Percentiles rank a stretch among this genome's conserved stretches.
phyloP scores from a whole-genome alignment of 768 basidiomycete genomes.

The Xanthoconium stramineum region DNA sequence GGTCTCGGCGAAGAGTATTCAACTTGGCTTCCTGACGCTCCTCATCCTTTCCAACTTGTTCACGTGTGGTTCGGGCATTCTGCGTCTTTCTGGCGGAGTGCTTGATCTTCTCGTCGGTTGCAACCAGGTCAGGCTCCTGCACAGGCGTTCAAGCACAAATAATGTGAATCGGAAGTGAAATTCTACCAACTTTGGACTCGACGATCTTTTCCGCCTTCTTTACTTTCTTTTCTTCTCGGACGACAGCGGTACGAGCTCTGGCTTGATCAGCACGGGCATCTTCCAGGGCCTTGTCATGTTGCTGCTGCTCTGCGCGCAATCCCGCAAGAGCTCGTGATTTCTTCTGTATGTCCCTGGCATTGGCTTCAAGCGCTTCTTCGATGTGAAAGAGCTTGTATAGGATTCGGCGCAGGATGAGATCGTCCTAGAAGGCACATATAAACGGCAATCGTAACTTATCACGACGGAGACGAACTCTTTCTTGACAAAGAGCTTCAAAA shows the following conservation, averaged over 20 bases:
- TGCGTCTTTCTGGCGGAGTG: constrained; percentile 78
- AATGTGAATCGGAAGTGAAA: not conserved
- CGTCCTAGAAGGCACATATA: constrained; percentile 51
- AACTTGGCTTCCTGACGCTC: constrained; percentile 52
- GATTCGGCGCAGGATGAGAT: constrained; percentile 74
- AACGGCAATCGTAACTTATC: not conserved
- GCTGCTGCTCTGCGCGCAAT: constrained; percentile 64
- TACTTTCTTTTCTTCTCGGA: constrained; percentile 82
- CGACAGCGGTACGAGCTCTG: constrained; percentile 65
- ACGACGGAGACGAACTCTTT: constrained; percentile 50
- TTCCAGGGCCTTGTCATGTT: constrained; percentile 69
- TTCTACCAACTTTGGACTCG: constrained; percentile 66
- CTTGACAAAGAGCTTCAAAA: constrained; percentile 74
- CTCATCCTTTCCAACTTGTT: constrained; percentile 62
- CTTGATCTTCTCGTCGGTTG: constrained; percentile 81
- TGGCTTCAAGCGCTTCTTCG: constrained; percentile 73
- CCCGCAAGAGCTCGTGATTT: constrained; percentile 71
- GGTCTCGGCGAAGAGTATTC: constrained; percentile 56
- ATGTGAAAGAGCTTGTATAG: constrained; percentile 91
- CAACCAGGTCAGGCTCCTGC: constrained; percentile 84
- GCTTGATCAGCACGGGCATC: constrained; percentile 78
- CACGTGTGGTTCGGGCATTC: constrained; percentile 61
- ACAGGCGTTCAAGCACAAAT: not conserved
- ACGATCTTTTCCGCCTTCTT: constrained; percentile 89
- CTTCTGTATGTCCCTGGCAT: constrained; percentile 63